Evolutionary conservation across 371 early-diverging fungal genomes (phyloP).

Genomic region (Mucor circinelloides): DNA sequence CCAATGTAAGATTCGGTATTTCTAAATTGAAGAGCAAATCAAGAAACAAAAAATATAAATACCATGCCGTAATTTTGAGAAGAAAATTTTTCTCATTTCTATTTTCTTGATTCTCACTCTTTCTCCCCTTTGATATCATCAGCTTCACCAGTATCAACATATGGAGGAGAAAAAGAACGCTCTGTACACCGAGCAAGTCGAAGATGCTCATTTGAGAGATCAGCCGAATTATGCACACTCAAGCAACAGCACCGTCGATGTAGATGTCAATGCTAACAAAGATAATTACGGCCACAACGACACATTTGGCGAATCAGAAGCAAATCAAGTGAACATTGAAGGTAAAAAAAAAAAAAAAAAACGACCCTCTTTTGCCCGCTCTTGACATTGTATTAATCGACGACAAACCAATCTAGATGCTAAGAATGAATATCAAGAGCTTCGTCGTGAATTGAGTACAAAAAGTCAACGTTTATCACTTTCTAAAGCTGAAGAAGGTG

Average conservation of each 20-base stretch:
- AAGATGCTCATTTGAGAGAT: not conserved
- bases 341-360: constrained; percentile 3
- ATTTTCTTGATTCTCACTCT: not conserved
- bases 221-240: not conserved
- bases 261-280: not conserved
- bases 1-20: too few relatives aligned
- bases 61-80: not conserved
- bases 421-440: constrained; percentile 34
- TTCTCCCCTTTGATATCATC: not conserved
- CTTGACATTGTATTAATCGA: not conserved
- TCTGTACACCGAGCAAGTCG: not conserved
- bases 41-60: too few relatives aligned
- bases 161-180: not conserved
- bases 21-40: too few relatives aligned
- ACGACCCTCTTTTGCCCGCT: not conserved
- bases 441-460: constrained; percentile 34
- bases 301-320: constrained; percentile 38
- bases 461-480: constrained; percentile 18
- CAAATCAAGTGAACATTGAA: constrained; percentile 43
- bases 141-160: not conserved
- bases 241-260: not conserved
- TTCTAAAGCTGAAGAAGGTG: constrained; percentile 21
- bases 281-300: constrained; percentile 1
- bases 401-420: constrained; percentile 22
- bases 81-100: not conserved